Evolutionary conservation across 163 green algal genomes (phyloP).

Genomic region (Chlamydomonas reinhardtii): DNA sequence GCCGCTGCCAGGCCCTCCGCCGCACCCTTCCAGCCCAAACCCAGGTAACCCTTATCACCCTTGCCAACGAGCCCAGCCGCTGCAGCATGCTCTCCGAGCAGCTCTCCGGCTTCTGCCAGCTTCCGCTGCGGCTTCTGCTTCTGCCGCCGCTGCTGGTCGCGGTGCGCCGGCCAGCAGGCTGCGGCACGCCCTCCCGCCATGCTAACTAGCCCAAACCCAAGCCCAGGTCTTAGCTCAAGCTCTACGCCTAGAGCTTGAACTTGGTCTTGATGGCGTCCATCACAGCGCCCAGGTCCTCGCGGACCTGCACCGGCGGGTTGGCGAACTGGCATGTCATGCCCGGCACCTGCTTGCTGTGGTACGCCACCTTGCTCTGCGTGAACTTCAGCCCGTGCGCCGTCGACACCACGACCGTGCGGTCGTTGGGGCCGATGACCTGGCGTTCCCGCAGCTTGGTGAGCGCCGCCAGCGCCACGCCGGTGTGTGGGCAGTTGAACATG

Average conservation of each 20-base stretch:
- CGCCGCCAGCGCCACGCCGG: slow-evolving; percentile 96
- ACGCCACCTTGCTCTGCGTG: slow-evolving; percentile 94
- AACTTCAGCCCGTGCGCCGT: slow-evolving; percentile 99
- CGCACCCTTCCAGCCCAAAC: too few species aligned
- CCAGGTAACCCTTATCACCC: too few species aligned
- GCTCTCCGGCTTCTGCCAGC: too few species aligned
- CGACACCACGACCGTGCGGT: slow-evolving; percentile 95
- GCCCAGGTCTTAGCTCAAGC: too few species aligned
- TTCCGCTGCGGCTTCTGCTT: too few species aligned
- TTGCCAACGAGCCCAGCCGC: too few species aligned
- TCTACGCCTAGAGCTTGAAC: slow-evolving; percentile 53
- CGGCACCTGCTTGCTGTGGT: slow-evolving; percentile 92
- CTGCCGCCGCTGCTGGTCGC: too few species aligned
- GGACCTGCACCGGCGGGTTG: slow-evolving; percentile 95
- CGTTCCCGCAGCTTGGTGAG: slow-evolving; percentile 95
- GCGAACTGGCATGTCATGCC: slow-evolving; percentile 83
- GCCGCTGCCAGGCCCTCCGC: too few species aligned
- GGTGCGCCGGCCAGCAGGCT: too few species aligned
- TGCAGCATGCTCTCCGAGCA: too few species aligned
- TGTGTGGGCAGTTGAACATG: slow-evolving; percentile 99
- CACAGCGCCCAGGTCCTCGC: slow-evolving; percentile 92
- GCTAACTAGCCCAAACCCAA: too few species aligned
- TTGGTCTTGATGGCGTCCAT: slow-evolving; percentile 93
- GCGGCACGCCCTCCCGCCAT: neutral
- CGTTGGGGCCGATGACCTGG: slow-evolving; percentile 89